phyloP scores from a whole-genome alignment of 805 yeast species.

The Suhomyces pyralidae region DNA sequence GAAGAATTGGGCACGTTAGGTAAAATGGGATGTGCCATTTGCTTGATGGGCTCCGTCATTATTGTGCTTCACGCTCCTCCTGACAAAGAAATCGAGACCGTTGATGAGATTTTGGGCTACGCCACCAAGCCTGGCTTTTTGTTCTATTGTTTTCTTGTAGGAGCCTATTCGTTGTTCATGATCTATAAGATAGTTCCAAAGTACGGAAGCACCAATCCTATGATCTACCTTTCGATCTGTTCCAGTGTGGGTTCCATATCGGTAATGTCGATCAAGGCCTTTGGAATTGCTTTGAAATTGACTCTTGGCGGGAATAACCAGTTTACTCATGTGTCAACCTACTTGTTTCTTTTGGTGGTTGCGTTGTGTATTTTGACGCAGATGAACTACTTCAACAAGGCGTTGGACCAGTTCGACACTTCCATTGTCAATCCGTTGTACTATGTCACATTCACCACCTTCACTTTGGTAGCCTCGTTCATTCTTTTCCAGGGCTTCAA shows the following conservation, averaged over 20 bases:
- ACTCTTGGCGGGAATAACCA: slow-evolving; percentile 85
- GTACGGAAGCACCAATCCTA: slow-evolving; percentile 77
- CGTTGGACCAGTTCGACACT: slow-evolving; percentile 89
- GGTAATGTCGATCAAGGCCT: slow-evolving; percentile 89
- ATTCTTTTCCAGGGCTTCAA: slow-evolving; percentile 84
- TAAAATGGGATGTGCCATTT: slow-evolving; percentile 89
- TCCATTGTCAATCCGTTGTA: slow-evolving; percentile 88
- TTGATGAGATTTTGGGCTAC: slow-evolving; percentile 79
- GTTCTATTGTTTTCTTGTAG: slow-evolving; percentile 60
- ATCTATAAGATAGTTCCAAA: slow-evolving; percentile 79
- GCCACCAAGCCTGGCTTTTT: slow-evolving; percentile 79
- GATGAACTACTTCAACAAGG: slow-evolving; percentile 92
- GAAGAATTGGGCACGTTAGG: slow-evolving; percentile 88
- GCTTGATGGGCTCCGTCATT: slow-evolving; percentile 82
- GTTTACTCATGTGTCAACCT: slow-evolving; percentile 80
- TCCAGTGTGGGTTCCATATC: slow-evolving; percentile 87
- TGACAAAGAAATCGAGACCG: slow-evolving; percentile 85
- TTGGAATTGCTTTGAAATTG: slow-evolving; percentile 86
- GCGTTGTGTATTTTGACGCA: slow-evolving; percentile 81
- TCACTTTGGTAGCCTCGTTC: slow-evolving; percentile 81
- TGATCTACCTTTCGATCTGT: slow-evolving; percentile 86
- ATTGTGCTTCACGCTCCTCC: slow-evolving; percentile 91
- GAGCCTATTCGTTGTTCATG: slow-evolving; percentile 69
- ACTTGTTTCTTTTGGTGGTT: slow-evolving; percentile 74
- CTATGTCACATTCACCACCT: slow-evolving; percentile 88